Conservation (phyloP, 2,329 filamentous ascomycete species). For the Nannizziopsis arthrosporioides region DNA sequence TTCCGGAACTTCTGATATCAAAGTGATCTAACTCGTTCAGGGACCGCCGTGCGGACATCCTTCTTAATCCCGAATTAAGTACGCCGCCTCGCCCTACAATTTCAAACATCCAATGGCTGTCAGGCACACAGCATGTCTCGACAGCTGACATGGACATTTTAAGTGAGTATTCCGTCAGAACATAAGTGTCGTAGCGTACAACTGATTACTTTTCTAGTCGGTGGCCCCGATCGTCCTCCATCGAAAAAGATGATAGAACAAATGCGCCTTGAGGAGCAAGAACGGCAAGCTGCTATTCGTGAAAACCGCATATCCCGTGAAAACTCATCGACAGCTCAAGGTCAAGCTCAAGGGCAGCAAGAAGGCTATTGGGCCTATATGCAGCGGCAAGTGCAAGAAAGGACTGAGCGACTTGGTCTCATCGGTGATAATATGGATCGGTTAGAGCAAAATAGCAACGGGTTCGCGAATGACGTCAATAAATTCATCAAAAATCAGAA, state of each 20-base stretch:
- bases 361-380: constrained; percentile 66
- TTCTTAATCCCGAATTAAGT: constrained; percentile 64
- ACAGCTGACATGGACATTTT: constrained; percentile 78
- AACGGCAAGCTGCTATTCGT: constrained; percentile 32
- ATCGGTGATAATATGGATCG: constrained; percentile 77
- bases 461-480: constrained; percentile 76
- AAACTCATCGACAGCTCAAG: constrained; percentile 10
- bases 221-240: constrained; percentile 74
- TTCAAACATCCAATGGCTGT: constrained; percentile 91
- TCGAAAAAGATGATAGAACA: constrained; percentile 82
- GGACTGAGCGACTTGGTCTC: constrained; percentile 74
- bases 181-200: neutral
- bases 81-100: constrained; percentile 81
- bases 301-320: constrained; percentile 9
- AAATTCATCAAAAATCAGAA: constrained; percentile 85
- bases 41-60: constrained; percentile 50
- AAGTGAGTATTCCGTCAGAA: constrained; percentile 35
- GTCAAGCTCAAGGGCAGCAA: constrained; percentile 42
- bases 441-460: constrained; percentile 65
- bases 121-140: constrained; percentile 83
- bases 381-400: constrained; percentile 73
- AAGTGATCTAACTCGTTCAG: constrained; percentile 24
- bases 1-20: neutral
- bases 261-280: constrained; percentile 59
- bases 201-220: constrained; percentile 41